A percentile compares a stretch with the other conserved stretches of the same genome.
Conservation (phyloP, 2,329 filamentous ascomycete species). For the Pseudomassariella vexata region DNA sequence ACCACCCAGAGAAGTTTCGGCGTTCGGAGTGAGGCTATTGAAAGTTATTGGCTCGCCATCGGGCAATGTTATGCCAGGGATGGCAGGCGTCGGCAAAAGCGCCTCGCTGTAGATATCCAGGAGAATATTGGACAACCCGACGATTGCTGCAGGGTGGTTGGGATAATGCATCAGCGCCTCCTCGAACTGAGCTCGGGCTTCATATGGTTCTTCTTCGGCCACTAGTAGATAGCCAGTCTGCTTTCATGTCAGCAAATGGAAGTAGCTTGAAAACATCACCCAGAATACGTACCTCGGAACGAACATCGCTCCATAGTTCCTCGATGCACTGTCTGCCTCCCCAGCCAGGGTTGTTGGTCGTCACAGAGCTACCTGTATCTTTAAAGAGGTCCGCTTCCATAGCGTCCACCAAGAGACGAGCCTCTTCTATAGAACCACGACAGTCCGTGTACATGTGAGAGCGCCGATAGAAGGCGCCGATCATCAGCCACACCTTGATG, state of each 20-base stretch:
- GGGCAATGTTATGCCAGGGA: slow-evolving; percentile 35
- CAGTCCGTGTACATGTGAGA: slow-evolving; percentile 77
- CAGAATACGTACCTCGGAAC: slow-evolving; percentile 60
- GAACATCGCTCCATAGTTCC: slow-evolving; percentile 79
- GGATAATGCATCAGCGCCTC: slow-evolving; percentile 72
- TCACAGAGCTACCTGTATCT: slow-evolving; percentile 56
- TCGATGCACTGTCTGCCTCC: slow-evolving; percentile 76
- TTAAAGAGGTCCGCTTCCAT: slow-evolving; percentile 63
- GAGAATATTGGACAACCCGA: slow-evolving; percentile 78
- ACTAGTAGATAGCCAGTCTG: slow-evolving; percentile 64
- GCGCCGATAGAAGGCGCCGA: slow-evolving; percentile 80
- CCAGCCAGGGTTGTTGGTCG: slow-evolving; percentile 65
- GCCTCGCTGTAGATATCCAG: slow-evolving; percentile 76
- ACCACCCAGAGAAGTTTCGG: slow-evolving; percentile 8
- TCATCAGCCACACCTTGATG: slow-evolving; percentile 82
- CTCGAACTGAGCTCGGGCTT: slow-evolving; percentile 75
- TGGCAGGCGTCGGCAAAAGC: slow-evolving; percentile 52
- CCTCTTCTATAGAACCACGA: slow-evolving; percentile 74
- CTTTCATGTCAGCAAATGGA: slow-evolving; percentile 20
- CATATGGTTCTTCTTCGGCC: slow-evolving; percentile 56
- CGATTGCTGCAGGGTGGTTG: slow-evolving; percentile 73
- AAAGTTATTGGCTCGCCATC: slow-evolving; percentile 20
- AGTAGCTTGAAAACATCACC: neutral
- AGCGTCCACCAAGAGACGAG: slow-evolving; percentile 64
- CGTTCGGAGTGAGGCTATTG: slow-evolving; percentile 5